Base-by-base conservation (phyloP, 495 filamentous ascomycete genomes). In the Podospora pseudopauciseta region DNA sequence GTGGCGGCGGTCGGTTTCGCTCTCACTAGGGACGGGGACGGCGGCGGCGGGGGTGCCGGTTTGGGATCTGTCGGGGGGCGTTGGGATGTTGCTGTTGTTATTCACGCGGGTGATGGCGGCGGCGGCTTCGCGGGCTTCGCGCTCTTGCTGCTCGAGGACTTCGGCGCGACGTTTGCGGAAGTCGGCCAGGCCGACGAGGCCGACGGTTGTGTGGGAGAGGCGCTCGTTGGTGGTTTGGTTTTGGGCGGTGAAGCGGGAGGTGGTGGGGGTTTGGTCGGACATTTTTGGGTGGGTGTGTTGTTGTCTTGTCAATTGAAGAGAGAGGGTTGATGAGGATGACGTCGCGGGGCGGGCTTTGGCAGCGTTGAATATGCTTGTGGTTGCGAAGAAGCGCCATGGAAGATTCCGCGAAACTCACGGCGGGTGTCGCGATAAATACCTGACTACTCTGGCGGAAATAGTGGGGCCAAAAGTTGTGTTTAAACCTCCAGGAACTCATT, bases 121-220 rank as follows among this genome's bases (percentile, higher is more conserved):
- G 67, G 84, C 82, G 55, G 87, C 85, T 60, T 86, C 86, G 71
- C 92, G 88, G 3, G 89, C 90, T 76, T 95, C 92, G 67, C 91
- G 86, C 72, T 93, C 91, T 75, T 94, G 94, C 75, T 92, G 91
- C 78, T 98, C 95, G 34, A 96, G 82, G 30, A 94, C 92, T 78
- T 99, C 92, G 71, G 93, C 94, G 78, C 95, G 93, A 54, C 95
- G 89, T 80, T 99, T 98, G 78, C 95, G 93, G 81, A 97, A 99
- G 76, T 98, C 95, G 71, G 89, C 91, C 55, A 97, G 88, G 65
- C 92, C 86, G 57, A 98, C 95, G 16, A 99, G 88, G 58, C 95
- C 95, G 64, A 97, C 93, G 1, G 95, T 99, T 76, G 93, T 91
- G 54, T 90, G 92, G 71, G 92, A 93, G 63, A 99, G 87, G n/a